These are phyloP conservation scores for Podaxis sp. DNA, from an alignment of 768 basidiomycete species.

Conservation along the genomic window DNA sequence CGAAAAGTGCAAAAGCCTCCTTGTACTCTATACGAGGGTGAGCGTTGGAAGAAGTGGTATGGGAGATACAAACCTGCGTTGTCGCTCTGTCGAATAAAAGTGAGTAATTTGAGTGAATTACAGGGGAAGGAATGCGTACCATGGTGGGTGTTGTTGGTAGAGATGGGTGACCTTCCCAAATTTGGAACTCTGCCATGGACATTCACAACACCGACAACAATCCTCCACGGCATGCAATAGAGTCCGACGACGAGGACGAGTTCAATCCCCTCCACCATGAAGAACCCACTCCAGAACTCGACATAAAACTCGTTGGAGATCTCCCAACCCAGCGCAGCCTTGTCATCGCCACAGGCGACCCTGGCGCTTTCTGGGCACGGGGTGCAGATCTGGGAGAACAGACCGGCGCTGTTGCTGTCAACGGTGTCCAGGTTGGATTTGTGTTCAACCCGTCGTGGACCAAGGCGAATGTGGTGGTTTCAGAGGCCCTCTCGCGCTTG, in stretches of 20 bases:
- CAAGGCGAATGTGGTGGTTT: conserved; percentile 40
- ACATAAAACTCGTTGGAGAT: conserved; percentile 36
- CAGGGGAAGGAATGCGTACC: conserved; percentile 18
- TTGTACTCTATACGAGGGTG: conserved; percentile 71
- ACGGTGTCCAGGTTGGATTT: conserved; percentile 44
- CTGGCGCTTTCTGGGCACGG: conserved; percentile 45
- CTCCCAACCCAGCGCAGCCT: conserved; percentile 25
- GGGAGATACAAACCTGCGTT: conserved; percentile 17
- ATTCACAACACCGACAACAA: conserved; percentile 39
- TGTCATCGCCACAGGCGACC: conserved; percentile 42
- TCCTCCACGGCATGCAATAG: conserved; percentile 58
- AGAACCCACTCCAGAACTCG: conserved; percentile 14
- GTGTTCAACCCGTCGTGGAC: conserved; percentile 49
- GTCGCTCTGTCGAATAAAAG: conserved; percentile 13
- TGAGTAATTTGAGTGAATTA: neutral
- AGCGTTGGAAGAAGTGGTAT: neutral
- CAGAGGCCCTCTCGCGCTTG: conserved; percentile 44
- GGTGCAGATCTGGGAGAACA: conserved; percentile 52
- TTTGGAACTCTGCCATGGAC: conserved; percentile 7
- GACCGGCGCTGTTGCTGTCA: conserved; percentile 38
- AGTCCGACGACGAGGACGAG: conserved; percentile 70
- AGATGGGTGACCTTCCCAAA: conserved; percentile 6
- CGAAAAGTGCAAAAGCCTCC: conserved; percentile 96
- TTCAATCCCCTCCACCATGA: conserved; percentile 35
- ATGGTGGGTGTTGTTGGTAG: conserved; percentile 20